A percentile compares a stretch with the other conserved stretches of the same genome.
These are phyloP conservation scores for Cladorrhinum samala DNA, from an alignment of 495 filamentous ascomycete genomes.

Conservation along the genomic window DNA sequence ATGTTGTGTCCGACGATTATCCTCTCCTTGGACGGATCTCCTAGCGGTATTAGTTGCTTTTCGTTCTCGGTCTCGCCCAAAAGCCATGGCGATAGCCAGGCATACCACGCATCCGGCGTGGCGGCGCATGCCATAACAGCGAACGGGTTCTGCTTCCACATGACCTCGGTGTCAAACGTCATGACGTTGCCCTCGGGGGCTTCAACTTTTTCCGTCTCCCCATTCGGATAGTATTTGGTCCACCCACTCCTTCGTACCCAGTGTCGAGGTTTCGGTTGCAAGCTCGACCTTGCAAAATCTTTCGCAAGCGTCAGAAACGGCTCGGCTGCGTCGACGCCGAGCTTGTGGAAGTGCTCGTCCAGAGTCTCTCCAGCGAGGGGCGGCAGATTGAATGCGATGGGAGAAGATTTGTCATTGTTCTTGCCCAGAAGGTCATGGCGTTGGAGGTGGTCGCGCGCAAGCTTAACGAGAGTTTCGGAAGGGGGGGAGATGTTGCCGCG, in stretches of 20 bases:
- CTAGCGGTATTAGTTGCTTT: slow-evolving; percentile 79
- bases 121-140: slow-evolving; percentile 95
- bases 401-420: slow-evolving; percentile 65
- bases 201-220: slow-evolving; percentile 61
- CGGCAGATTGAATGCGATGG: slow-evolving; percentile 83
- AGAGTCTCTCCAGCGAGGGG: slow-evolving; percentile 69
- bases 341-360: slow-evolving; percentile 91
- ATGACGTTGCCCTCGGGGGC: slow-evolving; percentile 74
- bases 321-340: slow-evolving; percentile 82
- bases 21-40: slow-evolving; percentile 59
- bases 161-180: slow-evolving; percentile 92
- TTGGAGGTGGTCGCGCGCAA: slow-evolving; percentile 76
- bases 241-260: slow-evolving; percentile 83
- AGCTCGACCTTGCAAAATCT: slow-evolving; percentile 56
- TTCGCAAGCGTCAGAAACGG: slow-evolving; percentile 77
- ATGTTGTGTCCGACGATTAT: slow-evolving; percentile 93
- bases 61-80: slow-evolving; percentile 72
- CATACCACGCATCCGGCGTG: slow-evolving; percentile 86
- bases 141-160: slow-evolving; percentile 87
- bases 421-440: slow-evolving; percentile 88
- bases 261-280: slow-evolving; percentile 68
- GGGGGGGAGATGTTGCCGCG: slow-evolving; percentile 45
- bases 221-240: slow-evolving; percentile 83
- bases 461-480: slow-evolving; percentile 61
- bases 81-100: slow-evolving; percentile 95